Conservation (phyloP, 257 asterid genomes). For the Petunia axillaris region DNA sequence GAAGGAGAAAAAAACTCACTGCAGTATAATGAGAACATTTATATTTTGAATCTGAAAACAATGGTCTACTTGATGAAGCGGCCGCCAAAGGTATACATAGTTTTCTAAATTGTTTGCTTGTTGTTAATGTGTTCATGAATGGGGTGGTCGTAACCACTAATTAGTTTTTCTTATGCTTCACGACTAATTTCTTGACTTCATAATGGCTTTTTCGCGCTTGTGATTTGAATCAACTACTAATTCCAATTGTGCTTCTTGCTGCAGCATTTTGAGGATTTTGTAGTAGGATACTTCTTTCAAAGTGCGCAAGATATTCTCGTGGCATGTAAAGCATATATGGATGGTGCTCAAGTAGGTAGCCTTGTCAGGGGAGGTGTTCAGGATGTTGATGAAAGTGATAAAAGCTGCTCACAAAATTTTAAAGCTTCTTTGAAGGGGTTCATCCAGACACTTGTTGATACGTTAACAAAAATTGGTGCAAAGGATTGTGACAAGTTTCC, state of each 20-base stretch:
- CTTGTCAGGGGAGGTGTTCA: constrained; percentile 80
- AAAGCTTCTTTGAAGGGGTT: constrained; percentile 43
- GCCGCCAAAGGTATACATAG: constrained; percentile 78
- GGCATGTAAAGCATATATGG: constrained; percentile 76
- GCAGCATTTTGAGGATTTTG: constrained; percentile 87
- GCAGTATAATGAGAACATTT: constrained; percentile 69
- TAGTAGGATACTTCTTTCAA: constrained; percentile 66
- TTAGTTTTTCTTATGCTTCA: constrained; percentile 8
- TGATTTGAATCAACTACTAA: background rate
- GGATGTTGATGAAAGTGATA: constrained; percentile 70
- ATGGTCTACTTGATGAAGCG: constrained; percentile 77
- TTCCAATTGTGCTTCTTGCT: constrained; percentile 23
- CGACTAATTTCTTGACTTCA: background rate
- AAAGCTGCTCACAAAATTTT: constrained; percentile 67
- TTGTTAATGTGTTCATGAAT: background rate
- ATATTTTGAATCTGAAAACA: constrained; percentile 66
- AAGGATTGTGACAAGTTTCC: constrained; percentile 68
- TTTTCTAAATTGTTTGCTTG: background rate
- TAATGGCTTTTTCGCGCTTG: background rate
- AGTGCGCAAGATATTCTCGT: constrained; percentile 62
- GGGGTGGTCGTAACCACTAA: background rate
- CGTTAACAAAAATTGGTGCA: constrained; percentile 58
- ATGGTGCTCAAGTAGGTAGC: constrained; percentile 93
- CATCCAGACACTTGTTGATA: constrained; percentile 50
- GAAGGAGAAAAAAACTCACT: constrained; percentile 59